Percentiles rank a stretch among this genome's conserved stretches.
Evolutionary conservation across 352 stramenopile species (phyloP).

Genomic region (Pythium dissimile): DNA sequence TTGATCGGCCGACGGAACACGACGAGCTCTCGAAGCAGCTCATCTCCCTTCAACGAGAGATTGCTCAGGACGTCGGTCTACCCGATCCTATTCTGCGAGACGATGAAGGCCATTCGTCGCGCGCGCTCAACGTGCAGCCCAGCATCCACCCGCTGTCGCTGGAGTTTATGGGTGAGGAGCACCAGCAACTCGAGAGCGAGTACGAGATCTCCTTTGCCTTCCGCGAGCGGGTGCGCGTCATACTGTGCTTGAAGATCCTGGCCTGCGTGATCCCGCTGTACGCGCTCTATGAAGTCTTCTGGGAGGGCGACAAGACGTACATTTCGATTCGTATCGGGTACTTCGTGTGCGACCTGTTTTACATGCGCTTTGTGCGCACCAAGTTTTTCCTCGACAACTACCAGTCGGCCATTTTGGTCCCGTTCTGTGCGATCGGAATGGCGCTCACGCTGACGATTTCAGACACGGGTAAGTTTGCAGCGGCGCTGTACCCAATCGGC

Average conservation of each 20-base stretch:
- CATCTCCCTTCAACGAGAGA: slow-evolving; percentile 56
- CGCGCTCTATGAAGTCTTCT: slow-evolving; percentile 64
- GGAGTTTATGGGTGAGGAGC: slow-evolving; percentile 83
- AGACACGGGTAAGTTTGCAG: slow-evolving; percentile 79
- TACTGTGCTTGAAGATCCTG: slow-evolving; percentile 69
- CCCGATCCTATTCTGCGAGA: slow-evolving; percentile 58
- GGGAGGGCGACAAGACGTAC: slow-evolving; percentile 57
- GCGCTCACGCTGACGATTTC: slow-evolving; percentile 78
- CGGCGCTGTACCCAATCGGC: slow-evolving; percentile 71
- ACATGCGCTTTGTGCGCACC: slow-evolving; percentile 63
- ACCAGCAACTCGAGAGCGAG: slow-evolving; percentile 69
- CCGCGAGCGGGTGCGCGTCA: slow-evolving; percentile 60
- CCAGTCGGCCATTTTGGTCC: slow-evolving; percentile 63
- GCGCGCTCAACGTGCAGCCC: slow-evolving; percentile 59
- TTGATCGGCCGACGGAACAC: slow-evolving; percentile 70
- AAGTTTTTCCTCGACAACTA: slow-evolving; percentile 78
- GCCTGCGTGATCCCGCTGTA: slow-evolving; percentile 71
- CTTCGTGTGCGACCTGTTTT: slow-evolving; percentile 67
- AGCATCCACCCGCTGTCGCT: slow-evolving; percentile 72
- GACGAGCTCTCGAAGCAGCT: slow-evolving; percentile 80
- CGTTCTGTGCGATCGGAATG: slow-evolving; percentile 70
- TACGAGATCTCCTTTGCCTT: slow-evolving; percentile 75
- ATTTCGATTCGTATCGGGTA: slow-evolving; percentile 60
- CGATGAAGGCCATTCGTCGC: slow-evolving; percentile 63
- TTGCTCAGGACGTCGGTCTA: slow-evolving; percentile 72